phyloP scores from a whole-genome alignment of 306 rosid genomes.

The Sophora flavescens region DNA sequence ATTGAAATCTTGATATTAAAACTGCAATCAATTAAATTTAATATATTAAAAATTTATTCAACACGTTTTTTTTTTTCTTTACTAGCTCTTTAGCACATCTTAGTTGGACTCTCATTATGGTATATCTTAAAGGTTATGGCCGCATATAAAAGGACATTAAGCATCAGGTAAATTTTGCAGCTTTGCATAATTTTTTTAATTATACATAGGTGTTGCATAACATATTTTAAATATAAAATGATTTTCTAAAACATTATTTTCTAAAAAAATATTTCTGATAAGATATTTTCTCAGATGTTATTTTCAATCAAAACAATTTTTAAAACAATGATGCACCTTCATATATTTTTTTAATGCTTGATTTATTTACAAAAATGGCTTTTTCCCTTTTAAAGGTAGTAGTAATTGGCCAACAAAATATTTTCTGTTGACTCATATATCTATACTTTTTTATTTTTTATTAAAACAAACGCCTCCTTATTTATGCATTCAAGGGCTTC shows the following conservation, averaged over 20 bases:
- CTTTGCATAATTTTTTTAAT: background rate
- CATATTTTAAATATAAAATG: constrained; percentile 19
- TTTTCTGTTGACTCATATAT: constrained; percentile 19
- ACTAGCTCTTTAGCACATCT: background rate
- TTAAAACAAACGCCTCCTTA: constrained; percentile 1
- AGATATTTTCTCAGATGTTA: constrained; percentile 31
- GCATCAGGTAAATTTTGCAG: constrained; percentile 29
- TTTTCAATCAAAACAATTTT: constrained; percentile 35
- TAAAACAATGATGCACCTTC: background rate
- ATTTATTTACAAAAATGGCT: constrained; percentile 8
- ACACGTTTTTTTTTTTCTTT: background rate
- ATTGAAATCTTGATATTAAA: constrained; percentile 16
- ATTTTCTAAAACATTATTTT: too few species aligned
- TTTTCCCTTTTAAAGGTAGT: background rate
- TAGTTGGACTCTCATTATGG: background rate
- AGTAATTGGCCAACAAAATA: constrained; percentile 36
- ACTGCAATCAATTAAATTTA: constrained; percentile 5
- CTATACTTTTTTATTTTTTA: background rate
- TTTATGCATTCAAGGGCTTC: constrained; percentile 1
- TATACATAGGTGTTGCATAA: background rate
- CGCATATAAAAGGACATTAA: background rate
- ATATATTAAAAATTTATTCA: background rate
- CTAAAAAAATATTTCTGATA: background rate
- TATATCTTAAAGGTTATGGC: constrained; percentile 1
- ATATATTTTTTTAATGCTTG: constrained; percentile 6